A percentile compares a stretch with the other conserved stretches of the same genome.
Conservation (phyloP, 1,284 basidiomycete species). For the Trichosporon sp. region DNA sequence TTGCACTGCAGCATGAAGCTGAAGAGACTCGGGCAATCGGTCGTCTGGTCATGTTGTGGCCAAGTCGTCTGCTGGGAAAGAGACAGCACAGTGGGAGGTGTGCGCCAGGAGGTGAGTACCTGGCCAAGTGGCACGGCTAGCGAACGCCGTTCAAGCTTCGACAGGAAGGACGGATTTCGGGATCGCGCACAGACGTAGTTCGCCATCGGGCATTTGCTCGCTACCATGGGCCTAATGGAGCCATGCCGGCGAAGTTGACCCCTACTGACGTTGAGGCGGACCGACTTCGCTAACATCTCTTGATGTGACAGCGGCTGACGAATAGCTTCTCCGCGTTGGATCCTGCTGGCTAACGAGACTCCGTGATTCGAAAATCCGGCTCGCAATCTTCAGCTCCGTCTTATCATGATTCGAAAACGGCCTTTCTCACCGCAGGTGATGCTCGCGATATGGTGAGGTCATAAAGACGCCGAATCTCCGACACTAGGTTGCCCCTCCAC, state of each 20-base stretch:
- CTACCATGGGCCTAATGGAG: slow-evolving; percentile 14
- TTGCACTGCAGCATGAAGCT: no score
- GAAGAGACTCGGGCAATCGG: no score
- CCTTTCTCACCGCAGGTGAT: not conserved
- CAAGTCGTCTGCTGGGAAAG: no score
- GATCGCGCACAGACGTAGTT: slow-evolving; percentile 12
- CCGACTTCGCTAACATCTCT: not conserved
- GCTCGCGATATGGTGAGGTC: slow-evolving; percentile 8
- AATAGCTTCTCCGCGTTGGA: not conserved
- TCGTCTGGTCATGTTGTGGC: no score
- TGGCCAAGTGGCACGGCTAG: not conserved
- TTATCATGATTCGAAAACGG: slow-evolving; percentile 16
- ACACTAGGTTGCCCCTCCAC: not conserved
- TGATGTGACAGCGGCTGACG: not conserved
- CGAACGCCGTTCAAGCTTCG: not conserved
- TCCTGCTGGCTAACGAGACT: not conserved
- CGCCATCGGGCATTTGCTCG: slow-evolving; percentile 19
- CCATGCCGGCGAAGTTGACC: not conserved
- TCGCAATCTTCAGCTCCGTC: not conserved
- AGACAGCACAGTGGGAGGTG: not conserved
- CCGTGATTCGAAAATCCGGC: slow-evolving; percentile 2
- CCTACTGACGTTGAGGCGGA: not conserved
- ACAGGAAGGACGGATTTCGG: slow-evolving; percentile 2
- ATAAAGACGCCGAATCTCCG: slow-evolving; percentile 19
- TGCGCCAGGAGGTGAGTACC: not conserved